A percentile compares a stretch with the other conserved stretches of the same genome.
Evolutionary conservation across 2,329 filamentous ascomycete genomes (phyloP).

Genomic region (Massarina eburnea): DNA sequence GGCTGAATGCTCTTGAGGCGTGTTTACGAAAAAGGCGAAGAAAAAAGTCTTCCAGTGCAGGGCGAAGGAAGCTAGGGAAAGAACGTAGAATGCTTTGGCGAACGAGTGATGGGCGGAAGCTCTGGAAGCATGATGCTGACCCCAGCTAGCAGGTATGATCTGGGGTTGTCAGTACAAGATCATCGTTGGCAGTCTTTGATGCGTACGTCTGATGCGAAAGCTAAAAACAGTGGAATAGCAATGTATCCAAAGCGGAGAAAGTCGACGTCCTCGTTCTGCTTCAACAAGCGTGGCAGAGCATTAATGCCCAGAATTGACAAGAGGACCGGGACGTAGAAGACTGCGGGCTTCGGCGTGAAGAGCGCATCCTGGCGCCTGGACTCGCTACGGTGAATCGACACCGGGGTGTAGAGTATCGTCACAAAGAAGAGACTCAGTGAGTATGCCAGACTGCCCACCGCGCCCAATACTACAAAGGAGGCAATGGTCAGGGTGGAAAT

Average conservation of each 20-base stretch:
- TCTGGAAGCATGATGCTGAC: conserved; percentile 47
- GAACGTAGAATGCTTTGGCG: conserved; percentile 51
- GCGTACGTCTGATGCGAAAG: conserved; percentile 37
- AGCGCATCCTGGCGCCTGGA: conserved; percentile 33
- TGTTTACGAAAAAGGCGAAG: conserved; percentile 50
- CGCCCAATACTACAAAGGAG: conserved; percentile 61
- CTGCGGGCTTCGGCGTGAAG: conserved; percentile 33
- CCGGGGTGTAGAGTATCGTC: conserved; percentile 58
- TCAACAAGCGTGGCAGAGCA: conserved; percentile 34
- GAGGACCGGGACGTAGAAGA: conserved; percentile 48
- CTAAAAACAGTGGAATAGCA: conserved; percentile 36
- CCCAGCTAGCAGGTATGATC: conserved; percentile 54
- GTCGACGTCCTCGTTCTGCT: conserved; percentile 23
- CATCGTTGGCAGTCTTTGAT: not conserved
- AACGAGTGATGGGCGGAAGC: conserved; percentile 46
- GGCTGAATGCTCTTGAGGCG: conserved; percentile 49
- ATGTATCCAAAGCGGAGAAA: conserved; percentile 28
- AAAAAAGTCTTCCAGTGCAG: conserved; percentile 52
- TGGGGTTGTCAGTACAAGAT: conserved; percentile 6
- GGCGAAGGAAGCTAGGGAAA: conserved; percentile 48
- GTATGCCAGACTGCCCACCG: conserved; percentile 62
- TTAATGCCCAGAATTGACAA: conserved; percentile 51
- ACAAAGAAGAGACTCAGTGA: conserved; percentile 66
- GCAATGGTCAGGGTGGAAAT: conserved; percentile 54
- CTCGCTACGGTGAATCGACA: conserved; percentile 45